A percentile compares a stretch with the other conserved stretches of the same genome.
Conservation (phyloP, 371 early-diverging fungal species). For the Umbelopsis sp. region DNA sequence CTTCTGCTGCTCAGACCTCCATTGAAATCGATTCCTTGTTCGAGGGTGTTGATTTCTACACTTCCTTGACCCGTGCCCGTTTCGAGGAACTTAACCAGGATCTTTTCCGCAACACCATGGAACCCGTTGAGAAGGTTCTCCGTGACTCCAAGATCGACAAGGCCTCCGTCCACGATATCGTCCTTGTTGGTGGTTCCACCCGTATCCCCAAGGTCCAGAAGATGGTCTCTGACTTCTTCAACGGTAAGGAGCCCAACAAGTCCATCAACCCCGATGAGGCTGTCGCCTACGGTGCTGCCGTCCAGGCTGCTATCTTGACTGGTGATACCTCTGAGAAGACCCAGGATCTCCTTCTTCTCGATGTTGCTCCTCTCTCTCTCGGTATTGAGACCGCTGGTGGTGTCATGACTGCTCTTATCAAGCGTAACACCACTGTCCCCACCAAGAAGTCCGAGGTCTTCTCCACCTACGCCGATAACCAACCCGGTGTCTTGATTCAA, state of each 20-base stretch:
- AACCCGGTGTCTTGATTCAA: conserved; percentile 96
- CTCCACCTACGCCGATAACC: conserved; percentile 98
- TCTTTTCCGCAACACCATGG: conserved; percentile 93
- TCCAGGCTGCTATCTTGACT: conserved; percentile 94
- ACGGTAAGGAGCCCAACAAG: conserved; percentile 97
- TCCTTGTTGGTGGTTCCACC: conserved; percentile 98
- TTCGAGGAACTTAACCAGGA: conserved; percentile 97
- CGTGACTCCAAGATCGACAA: conserved; percentile 94
- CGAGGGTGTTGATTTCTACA: conserved; percentile 92
- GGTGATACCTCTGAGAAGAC: conserved; percentile 93
- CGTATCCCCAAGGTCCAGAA: conserved; percentile 99
- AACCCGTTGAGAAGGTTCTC: conserved; percentile 96
- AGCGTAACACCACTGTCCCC: conserved; percentile 97
- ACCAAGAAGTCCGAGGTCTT: conserved; percentile 98
- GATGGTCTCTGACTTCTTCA: conserved; percentile 97
- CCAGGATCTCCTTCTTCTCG: conserved; percentile 81
- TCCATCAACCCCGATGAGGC: conserved; percentile 99
- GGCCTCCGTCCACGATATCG: conserved; percentile 89
- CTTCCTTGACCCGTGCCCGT: conserved; percentile 94
- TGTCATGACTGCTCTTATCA: conserved; percentile 95
- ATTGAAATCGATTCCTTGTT: conserved; percentile 95
- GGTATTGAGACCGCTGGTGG: conserved; percentile 98
- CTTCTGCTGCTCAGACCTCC: conserved; percentile 86
- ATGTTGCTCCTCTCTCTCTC: conserved; percentile 90
- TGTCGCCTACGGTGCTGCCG: conserved; percentile 99